phyloP scores from a whole-genome alignment of 345 rosid genomes.

The Sonneratia alba region DNA sequence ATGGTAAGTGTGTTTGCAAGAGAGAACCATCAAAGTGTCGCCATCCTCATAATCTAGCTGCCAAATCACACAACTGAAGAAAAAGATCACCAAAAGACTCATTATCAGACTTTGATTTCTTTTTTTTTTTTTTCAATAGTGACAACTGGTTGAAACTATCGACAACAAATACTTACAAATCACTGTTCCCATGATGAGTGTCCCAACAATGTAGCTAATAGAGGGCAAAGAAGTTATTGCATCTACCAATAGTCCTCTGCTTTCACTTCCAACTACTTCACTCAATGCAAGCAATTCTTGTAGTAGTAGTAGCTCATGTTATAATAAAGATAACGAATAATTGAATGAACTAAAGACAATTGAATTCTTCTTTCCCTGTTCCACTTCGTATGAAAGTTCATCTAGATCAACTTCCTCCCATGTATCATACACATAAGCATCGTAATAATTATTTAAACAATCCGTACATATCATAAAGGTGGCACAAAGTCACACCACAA shows the following conservation, averaged over 20 bases:
- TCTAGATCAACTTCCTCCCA: constrained; percentile 97
- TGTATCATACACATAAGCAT: constrained; percentile 39
- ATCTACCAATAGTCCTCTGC: constrained; percentile 82
- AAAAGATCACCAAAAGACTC: not conserved
- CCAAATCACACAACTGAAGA: constrained; percentile 79
- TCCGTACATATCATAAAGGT: not conserved
- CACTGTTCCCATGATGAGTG: constrained; percentile 71
- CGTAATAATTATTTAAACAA: not conserved
- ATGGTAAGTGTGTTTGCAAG: constrained; percentile 94
- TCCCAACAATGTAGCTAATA: constrained; percentile 53
- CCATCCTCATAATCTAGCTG: constrained; percentile 81
- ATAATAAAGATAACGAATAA: not conserved
- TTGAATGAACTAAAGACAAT: too few species aligned
- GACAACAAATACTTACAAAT: constrained; percentile 48
- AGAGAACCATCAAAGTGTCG: constrained; percentile 67
- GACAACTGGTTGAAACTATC: constrained; percentile 4
- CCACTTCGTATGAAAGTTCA: constrained; percentile 86
- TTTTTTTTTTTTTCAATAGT: not conserved
- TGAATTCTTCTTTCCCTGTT: not conserved
- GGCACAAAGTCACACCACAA: not conserved
- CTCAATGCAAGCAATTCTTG: constrained; percentile 93
- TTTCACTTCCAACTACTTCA: constrained; percentile 84
- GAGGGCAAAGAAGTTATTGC: constrained; percentile 72
- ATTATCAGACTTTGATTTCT: not conserved
- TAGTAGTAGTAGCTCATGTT: constrained; percentile 8